Evolutionary conservation across 2,329 filamentous ascomycete species (phyloP).

Genomic region (Diaporthe batatas): DNA sequence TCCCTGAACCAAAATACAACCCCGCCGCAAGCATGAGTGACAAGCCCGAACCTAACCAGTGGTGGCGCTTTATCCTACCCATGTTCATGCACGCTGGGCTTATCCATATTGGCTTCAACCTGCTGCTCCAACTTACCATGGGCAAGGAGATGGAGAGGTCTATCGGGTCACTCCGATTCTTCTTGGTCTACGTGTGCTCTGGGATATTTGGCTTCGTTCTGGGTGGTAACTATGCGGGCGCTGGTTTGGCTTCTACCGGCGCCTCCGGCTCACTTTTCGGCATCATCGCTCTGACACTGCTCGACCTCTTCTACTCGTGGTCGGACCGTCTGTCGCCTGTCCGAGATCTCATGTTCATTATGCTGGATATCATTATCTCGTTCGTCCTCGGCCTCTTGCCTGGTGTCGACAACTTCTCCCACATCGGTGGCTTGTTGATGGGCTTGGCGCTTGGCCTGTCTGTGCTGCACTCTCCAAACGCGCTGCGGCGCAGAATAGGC

Average conservation of each 20-base stretch:
- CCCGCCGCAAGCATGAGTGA: slow-evolving; percentile 57
- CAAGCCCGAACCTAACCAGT: slow-evolving; percentile 83
- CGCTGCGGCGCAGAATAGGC: slow-evolving; percentile 80
- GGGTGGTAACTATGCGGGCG: slow-evolving; percentile 91
- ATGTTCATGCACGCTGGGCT: slow-evolving; percentile 96
- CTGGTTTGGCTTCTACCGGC: slow-evolving; percentile 85
- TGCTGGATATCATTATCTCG: slow-evolving; percentile 87
- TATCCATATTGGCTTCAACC: slow-evolving; percentile 95
- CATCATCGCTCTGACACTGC: slow-evolving; percentile 86
- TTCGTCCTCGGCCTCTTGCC: slow-evolving; percentile 94
- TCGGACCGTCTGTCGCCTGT: slow-evolving; percentile 79
- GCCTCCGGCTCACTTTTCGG: slow-evolving; percentile 94
- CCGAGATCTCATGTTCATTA: slow-evolving; percentile 88
- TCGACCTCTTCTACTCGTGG: slow-evolving; percentile 96
- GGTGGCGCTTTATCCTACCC: slow-evolving; percentile 95
- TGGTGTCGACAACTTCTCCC: slow-evolving; percentile 95
- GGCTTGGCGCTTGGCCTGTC: slow-evolving; percentile 89
- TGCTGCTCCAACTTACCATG: slow-evolving; percentile 90
- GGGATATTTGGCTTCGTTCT: slow-evolving; percentile 97
- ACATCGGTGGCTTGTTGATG: slow-evolving; percentile 96
- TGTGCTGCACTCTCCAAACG: slow-evolving; percentile 88
- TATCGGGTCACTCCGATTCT: slow-evolving; percentile 90
- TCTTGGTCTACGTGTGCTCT: slow-evolving; percentile 88
- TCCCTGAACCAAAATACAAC: slow-evolving; percentile 76
- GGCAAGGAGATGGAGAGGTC: slow-evolving; percentile 92